Evolutionary conservation across 768 basidiomycete genomes (phyloP).

Genomic region (Mycena polygramma): DNA sequence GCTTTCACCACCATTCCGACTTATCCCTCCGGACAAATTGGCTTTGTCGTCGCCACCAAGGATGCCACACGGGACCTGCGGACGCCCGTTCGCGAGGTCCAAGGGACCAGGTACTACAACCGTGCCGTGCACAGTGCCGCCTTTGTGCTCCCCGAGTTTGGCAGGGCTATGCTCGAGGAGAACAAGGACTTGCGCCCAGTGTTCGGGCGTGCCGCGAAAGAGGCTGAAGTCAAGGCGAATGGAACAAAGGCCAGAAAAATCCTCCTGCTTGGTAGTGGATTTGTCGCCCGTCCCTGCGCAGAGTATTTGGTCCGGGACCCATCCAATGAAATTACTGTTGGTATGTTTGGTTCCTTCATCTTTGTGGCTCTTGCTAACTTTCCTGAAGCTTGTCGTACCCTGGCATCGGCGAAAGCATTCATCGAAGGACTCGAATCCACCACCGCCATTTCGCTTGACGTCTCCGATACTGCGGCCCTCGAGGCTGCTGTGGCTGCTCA

Average conservation of each 20-base stretch:
- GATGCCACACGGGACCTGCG: constrained; percentile 76
- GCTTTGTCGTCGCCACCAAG: constrained; percentile 92
- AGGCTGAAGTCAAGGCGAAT: constrained; percentile 47
- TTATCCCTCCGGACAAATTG: constrained; percentile 98
- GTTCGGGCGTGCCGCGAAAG: constrained; percentile 76
- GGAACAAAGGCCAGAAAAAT: constrained; percentile 70
- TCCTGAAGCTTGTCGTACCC: constrained; percentile 85
- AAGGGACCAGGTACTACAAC: constrained; percentile 88
- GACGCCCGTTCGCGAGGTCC: constrained; percentile 79
- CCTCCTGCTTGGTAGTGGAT: constrained; percentile 93
- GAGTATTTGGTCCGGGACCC: constrained; percentile 91
- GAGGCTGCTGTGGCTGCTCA: constrained; percentile 86
- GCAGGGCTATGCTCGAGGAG: constrained; percentile 78
- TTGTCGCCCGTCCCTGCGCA: constrained; percentile 95
- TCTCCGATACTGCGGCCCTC: constrained; percentile 75
- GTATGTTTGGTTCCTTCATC: constrained; percentile 53
- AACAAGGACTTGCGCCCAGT: constrained; percentile 77
- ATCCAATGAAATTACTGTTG: constrained; percentile 87
- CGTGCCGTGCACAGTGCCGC: constrained; percentile 82
- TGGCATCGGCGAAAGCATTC: constrained; percentile 79
- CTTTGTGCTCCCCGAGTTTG: constrained; percentile 96
- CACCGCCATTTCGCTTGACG: constrained; percentile 86
- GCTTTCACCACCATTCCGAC: constrained; percentile 98
- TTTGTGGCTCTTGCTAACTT: neutral
- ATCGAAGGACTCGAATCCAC: constrained; percentile 76